phyloP scores from a whole-genome alignment of 257 asterid genomes.

The Craterostigma plantagineum region DNA sequence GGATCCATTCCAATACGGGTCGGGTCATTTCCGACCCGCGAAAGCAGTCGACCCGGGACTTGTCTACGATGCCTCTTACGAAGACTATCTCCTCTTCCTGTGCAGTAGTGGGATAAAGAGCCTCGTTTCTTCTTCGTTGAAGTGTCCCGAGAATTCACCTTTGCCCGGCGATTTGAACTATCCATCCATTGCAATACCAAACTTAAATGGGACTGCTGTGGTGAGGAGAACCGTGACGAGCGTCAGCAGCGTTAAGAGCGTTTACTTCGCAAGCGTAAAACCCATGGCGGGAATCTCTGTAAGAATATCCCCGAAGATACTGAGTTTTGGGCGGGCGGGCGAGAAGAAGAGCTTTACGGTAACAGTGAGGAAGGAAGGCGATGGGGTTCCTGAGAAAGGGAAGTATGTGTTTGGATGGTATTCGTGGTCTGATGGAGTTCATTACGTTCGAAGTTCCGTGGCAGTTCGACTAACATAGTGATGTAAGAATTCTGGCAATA shows the following conservation, averaged over 20 bases:
- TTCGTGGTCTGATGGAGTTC: constrained; percentile 39
- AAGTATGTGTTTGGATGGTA: constrained; percentile 41
- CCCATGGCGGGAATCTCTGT: constrained; percentile 61
- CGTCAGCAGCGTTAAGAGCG: constrained; percentile 36
- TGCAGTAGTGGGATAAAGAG: constrained; percentile 23
- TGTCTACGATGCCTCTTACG: constrained; percentile 57
- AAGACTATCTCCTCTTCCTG: constrained; percentile 52
- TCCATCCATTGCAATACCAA: constrained; percentile 60
- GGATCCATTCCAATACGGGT: constrained; percentile 70
- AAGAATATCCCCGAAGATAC: constrained; percentile 35
- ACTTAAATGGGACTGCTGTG: constrained; percentile 23
- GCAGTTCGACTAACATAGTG: constrained; percentile 26
- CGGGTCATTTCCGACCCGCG: constrained; percentile 74
- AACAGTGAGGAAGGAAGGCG: constrained; percentile 23
- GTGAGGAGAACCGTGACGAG: constrained; percentile 52
- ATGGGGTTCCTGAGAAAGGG: constrained; percentile 13
- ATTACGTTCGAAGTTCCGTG: constrained; percentile 32
- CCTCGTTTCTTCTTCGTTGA: constrained; percentile 22
- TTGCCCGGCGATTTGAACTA: constrained; percentile 37
- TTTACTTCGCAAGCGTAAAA: constrained; percentile 30
- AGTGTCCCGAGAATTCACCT: constrained; percentile 29
- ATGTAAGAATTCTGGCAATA: no score
- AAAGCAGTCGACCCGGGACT: constrained; percentile 91
- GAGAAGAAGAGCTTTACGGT: constrained; percentile 46
- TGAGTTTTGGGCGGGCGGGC: constrained; percentile 27